Conservation (phyloP, 768 basidiomycete species). For the Postia placenta region DNA sequence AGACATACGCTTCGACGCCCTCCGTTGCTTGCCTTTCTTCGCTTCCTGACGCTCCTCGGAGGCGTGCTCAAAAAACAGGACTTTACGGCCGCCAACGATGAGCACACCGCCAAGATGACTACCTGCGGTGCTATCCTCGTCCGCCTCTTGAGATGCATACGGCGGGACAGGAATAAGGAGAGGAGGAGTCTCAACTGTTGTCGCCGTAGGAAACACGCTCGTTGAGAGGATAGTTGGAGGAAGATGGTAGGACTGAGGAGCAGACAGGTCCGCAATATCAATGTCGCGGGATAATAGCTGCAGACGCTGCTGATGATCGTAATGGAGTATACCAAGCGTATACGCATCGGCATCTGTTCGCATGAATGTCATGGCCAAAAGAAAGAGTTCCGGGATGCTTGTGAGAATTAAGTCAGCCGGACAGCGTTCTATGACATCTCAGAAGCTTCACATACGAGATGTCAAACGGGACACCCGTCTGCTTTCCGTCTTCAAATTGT, state of each 20-base stretch:
- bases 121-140: conserved; percentile 18
- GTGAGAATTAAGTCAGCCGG: not conserved
- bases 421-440: conserved; percentile 5
- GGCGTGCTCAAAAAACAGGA: conserved; percentile 57
- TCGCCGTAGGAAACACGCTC: conserved; percentile 36
- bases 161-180: conserved; percentile 27
- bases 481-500: conserved; percentile 44
- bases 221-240: conserved; percentile 48
- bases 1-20: conserved; percentile 45
- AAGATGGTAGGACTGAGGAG: conserved; percentile 27
- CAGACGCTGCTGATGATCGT: conserved; percentile 56
- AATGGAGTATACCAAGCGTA: conserved; percentile 59
- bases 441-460: conserved; percentile 42
- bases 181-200: conserved; percentile 16
- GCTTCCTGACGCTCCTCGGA: conserved; percentile 42
- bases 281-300: conserved; percentile 60
- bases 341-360: conserved; percentile 31
- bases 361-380: conserved; percentile 64
- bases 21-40: conserved; percentile 48
- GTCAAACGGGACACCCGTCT: conserved; percentile 52
- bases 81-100: conserved; percentile 60
- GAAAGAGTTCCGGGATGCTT: conserved; percentile 61
- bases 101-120: conserved; percentile 59
- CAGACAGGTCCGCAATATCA: conserved; percentile 43
- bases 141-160: conserved; percentile 28